Evolutionary conservation across 805 yeast species (phyloP), one percentile per base, ranked within the genome.

Genomic region (Hanseniaspora valbyensis): DNA sequence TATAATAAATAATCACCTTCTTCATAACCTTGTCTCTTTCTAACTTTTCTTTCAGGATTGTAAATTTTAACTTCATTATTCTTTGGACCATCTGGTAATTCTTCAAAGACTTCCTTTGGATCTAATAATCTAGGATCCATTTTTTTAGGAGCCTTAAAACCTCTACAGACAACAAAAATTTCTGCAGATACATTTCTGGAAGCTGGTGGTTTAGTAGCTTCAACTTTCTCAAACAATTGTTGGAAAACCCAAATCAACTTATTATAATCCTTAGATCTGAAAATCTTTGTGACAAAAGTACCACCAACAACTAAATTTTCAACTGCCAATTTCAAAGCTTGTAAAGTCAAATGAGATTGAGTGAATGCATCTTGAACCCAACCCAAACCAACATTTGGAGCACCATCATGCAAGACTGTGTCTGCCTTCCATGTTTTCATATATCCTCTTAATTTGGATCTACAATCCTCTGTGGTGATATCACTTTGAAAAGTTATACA

Each of bases 301-400:
- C 99, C 99, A 48, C 95, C 95, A 12, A 84, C 83, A 28, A 76
- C 72, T 61, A 92, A 73, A 66, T 92, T 88, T 67, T 92, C 99
- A 13, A 82, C 95, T 0, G 98, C 99, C 54, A 92, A 73, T 65
- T 82, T 87, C 61, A 92, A 73, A 29, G 97, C 95, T 70, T 89
- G 95, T 57, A 92, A 71, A 28, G 95, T 94, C 58, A 92, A 78
- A 63, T 90, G 97, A 25, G 96, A 87, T 70, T 92, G 99, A 1
- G 97, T 87, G 69, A 86, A 92, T 1, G 99, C 98, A 78, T 92
- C 99, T 67, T 92, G 99, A 19, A 85, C 92, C 99, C 99, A 92
- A n/a, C 95, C 95, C 62, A 92, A 75, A 81, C 99, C 99, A 59
- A 92, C 97, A 62, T 92, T 92, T 28, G 99, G 99, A 26, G 99